phyloP scores from a whole-genome alignment of 768 basidiomycete genomes.

The Paxillus involutus region DNA sequence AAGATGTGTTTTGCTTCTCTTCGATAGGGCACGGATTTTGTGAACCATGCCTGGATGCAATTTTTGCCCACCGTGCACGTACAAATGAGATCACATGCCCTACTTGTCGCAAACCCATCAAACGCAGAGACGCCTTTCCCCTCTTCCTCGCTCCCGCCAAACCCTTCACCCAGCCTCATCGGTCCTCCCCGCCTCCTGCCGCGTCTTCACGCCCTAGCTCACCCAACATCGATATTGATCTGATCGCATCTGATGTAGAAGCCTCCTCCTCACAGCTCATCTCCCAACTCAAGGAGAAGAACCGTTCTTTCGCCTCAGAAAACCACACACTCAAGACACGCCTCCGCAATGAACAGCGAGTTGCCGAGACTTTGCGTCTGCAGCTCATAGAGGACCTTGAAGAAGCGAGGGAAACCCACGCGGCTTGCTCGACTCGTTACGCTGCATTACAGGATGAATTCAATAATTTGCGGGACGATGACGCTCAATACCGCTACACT shows the following conservation, averaged over 20 bases:
- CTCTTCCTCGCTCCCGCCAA: conserved; percentile 26
- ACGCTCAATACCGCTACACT: conserved; percentile 5
- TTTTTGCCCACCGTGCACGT: conserved; percentile 12
- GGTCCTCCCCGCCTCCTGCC: neutral
- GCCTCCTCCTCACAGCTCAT: neutral
- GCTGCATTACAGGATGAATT: conserved; percentile 13
- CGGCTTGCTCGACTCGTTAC: conserved; percentile 9
- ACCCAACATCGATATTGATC: neutral
- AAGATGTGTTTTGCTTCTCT: conserved; percentile 7
- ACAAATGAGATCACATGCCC: conserved; percentile 19
- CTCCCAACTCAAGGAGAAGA: conserved; percentile 4
- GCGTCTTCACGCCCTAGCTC: neutral
- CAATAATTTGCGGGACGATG: conserved; percentile 5
- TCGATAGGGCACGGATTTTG: conserved; percentile 33
- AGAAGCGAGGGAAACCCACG: conserved; percentile 12
- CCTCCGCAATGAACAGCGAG: neutral
- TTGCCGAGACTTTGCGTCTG: conserved; percentile 4
- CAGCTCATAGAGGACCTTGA: conserved; percentile 14
- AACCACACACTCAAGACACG: neutral
- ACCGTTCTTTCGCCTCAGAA: neutral
- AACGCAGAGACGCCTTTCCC: conserved; percentile 25
- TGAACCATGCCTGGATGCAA: conserved; percentile 25
- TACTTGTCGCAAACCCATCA: conserved; percentile 29
- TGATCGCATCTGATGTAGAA: neutral
- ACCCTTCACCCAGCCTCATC: conserved; percentile 4